Percentiles rank a stretch among this genome's conserved stretches.
These are phyloP conservation scores for Tuber magnatum DNA, from an alignment of 495 filamentous ascomycete species.

Conservation along the genomic window DNA sequence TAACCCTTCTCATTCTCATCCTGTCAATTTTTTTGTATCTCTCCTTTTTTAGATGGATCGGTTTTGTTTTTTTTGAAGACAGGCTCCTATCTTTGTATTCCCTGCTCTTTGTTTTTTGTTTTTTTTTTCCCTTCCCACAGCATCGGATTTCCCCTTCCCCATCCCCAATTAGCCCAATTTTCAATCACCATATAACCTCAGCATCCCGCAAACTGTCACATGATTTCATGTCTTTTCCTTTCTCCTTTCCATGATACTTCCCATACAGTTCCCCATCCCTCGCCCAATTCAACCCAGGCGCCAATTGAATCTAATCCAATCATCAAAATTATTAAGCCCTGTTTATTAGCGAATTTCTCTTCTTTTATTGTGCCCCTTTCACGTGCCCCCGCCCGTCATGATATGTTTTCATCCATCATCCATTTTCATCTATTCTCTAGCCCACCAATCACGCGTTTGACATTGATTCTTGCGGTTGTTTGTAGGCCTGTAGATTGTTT, in stretches of 20 bases:
- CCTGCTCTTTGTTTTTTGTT: conserved; percentile 22
- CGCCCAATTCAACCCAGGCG: neutral
- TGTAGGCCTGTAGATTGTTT: conserved; percentile 1
- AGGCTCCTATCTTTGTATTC: conserved; percentile 36
- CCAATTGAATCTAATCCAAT: conserved; percentile 4
- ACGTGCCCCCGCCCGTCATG: neutral
- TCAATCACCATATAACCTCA: conserved; percentile 16
- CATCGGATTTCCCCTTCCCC: conserved; percentile 24
- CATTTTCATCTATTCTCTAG: neutral
- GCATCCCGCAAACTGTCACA: conserved; percentile 26
- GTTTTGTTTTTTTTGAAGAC: conserved; percentile 28
- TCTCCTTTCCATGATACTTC: neutral
- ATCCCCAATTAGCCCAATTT: conserved; percentile 26
- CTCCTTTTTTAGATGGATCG: conserved; percentile 33
- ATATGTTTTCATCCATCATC: neutral
- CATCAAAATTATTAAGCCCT: conserved; percentile 1
- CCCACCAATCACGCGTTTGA: neutral
- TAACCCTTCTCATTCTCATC: conserved; percentile 1
- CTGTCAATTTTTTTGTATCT: conserved; percentile 5
- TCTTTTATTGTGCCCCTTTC: neutral
- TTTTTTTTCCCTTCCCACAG: conserved; percentile 28
- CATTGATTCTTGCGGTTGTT: neutral
- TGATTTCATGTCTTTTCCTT: conserved; percentile 28
- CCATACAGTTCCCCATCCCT: neutral
- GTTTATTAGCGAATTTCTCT: neutral